Conservation (phyloP, 2,329 filamentous ascomycete genomes). For the Claviceps sp. region DNA sequence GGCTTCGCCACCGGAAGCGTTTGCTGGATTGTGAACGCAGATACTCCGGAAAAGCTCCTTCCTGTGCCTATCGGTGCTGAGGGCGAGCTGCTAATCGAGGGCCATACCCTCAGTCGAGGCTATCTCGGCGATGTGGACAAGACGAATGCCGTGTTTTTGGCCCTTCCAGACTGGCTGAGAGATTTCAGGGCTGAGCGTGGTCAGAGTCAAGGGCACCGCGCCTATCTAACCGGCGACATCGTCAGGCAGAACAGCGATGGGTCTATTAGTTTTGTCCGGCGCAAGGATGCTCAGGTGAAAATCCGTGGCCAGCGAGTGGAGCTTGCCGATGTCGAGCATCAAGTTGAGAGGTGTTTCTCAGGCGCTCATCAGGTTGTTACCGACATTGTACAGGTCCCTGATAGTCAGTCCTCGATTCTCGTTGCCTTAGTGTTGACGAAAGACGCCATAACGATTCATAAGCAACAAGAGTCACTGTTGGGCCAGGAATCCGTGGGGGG, state of each 20-base stretch:
- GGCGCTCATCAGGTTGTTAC: not conserved
- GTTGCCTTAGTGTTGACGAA: not conserved
- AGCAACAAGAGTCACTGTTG: too few species aligned
- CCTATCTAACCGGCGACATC: not conserved
- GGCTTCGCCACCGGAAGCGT: slow-evolving; percentile 6
- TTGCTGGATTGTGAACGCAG: slow-evolving; percentile 14
- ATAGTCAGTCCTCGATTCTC: not conserved
- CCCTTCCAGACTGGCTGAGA: slow-evolving; percentile 3
- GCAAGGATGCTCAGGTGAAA: slow-evolving; percentile 1
- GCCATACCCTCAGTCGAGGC: slow-evolving; percentile 33
- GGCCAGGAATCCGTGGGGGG: not conserved
- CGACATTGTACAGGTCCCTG: not conserved
- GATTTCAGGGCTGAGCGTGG: not conserved
- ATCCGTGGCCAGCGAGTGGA: not conserved
- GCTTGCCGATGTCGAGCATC: not conserved
- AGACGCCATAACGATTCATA: too few species aligned
- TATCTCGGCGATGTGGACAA: slow-evolving; percentile 28
- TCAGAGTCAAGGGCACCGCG: too few species aligned
- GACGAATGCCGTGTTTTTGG: slow-evolving; percentile 15
- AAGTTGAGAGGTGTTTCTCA: not conserved
- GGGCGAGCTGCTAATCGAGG: slow-evolving; percentile 24
- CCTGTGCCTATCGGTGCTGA: slow-evolving; percentile 12
- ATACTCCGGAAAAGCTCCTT: slow-evolving; percentile 8
- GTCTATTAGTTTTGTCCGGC: not conserved
- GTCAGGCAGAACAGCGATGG: not conserved